These are phyloP conservation scores for Taxillus chinensis DNA, from an alignment of 164 flowering plant genomes.

Conservation along the genomic window DNA sequence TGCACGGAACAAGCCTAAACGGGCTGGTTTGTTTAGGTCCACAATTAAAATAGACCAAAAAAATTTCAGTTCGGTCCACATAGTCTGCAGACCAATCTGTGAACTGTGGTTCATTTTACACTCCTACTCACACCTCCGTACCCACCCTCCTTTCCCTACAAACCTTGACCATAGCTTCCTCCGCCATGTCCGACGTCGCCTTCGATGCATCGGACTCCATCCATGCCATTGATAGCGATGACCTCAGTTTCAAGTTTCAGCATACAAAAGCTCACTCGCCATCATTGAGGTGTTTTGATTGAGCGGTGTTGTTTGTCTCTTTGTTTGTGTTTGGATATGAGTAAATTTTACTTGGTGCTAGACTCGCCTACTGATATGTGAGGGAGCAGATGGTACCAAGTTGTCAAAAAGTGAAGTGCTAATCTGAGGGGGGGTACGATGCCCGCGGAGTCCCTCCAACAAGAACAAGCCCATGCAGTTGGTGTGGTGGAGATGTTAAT, in stretches of 20 bases:
- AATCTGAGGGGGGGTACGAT: too few relatives aligned
- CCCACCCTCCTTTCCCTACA: neutral
- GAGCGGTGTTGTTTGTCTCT: neutral
- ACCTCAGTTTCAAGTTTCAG: slow-evolving; percentile 51
- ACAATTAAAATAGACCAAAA: too few relatives aligned
- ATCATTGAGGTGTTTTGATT: slow-evolving; percentile 8
- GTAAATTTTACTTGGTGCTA: slow-evolving; percentile 11
- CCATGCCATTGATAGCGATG: slow-evolving; percentile 15
- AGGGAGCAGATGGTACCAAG: slow-evolving; percentile 42
- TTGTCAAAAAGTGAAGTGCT: slow-evolving; percentile 68
- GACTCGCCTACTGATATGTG: slow-evolving; percentile 68
- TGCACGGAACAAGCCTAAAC: too few relatives aligned
- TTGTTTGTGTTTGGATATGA: neutral
- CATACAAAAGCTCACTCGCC: slow-evolving; percentile 37
- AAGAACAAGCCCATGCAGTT: too few relatives aligned
- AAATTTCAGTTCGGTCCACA: too few relatives aligned
- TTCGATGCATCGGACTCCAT: neutral
- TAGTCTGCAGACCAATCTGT: too few relatives aligned
- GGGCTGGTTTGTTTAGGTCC: too few relatives aligned
- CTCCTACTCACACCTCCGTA: too few relatives aligned
- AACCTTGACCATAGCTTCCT: neutral
- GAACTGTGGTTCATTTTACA: too few relatives aligned
- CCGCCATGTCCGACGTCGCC: neutral
- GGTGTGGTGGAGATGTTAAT: too few relatives aligned
- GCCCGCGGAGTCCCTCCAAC: too few relatives aligned